phyloP scores from a whole-genome alignment of 140 eudicot species.

The Erigeron philadelphicus region DNA sequence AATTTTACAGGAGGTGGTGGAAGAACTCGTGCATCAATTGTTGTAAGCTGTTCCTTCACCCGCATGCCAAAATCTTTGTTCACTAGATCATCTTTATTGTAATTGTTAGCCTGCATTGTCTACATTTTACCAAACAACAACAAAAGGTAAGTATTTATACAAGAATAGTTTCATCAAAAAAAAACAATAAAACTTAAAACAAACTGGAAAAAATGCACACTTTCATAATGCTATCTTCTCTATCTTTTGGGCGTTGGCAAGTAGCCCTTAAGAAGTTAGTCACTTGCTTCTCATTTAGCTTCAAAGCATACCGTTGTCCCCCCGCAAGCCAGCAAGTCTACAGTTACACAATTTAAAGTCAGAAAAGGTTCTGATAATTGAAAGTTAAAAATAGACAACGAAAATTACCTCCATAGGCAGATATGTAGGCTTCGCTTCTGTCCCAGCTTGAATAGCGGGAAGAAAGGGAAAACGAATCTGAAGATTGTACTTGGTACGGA shows the following conservation, averaged over 20 bases:
- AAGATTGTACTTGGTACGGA: slow-evolving; percentile 37
- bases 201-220: slow-evolving; percentile 22
- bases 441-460: slow-evolving; percentile 69
- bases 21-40: slow-evolving; percentile 68
- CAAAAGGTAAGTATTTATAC: background rate
- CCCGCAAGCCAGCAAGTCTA: slow-evolving; percentile 48
- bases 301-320: slow-evolving; percentile 53
- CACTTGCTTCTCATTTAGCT: slow-evolving; percentile 69
- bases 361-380: background rate
- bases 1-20: slow-evolving; percentile 61
- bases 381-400: background rate
- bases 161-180: background rate
- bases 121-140: slow-evolving; percentile 21
- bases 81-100: slow-evolving; percentile 36
- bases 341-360: background rate
- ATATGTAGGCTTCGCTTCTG: slow-evolving; percentile 48
- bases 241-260: slow-evolving; percentile 53
- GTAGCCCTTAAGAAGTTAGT: slow-evolving; percentile 50
- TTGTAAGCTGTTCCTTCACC: slow-evolving; percentile 34
- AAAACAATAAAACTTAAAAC: background rate
- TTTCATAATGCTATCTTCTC: slow-evolving; percentile 35
- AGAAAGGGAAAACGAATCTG: slow-evolving; percentile 29
- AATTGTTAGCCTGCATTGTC: slow-evolving; percentile 44
- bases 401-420: slow-evolving; percentile 69
- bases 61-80: slow-evolving; percentile 60